A percentile compares a stretch with the other conserved stretches of the same genome.
These are phyloP conservation scores for Trypanosoma vivax DNA, from an alignment of 208 protist genomes.

Conservation along the genomic window DNA sequence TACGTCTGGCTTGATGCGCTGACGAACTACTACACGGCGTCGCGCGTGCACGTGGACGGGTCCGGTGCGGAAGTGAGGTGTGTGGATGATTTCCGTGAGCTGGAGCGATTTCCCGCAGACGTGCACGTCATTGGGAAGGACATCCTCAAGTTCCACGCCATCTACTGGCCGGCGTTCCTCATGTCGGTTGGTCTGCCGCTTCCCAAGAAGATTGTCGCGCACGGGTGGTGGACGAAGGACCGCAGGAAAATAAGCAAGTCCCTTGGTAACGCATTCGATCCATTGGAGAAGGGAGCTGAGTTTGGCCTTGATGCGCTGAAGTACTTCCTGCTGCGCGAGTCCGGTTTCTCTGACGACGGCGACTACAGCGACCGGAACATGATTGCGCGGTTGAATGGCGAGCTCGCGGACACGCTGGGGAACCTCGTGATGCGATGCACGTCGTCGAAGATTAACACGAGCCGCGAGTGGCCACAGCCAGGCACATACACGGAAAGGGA, in stretches of 20 bases:
- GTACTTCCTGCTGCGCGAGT: slow-evolving; percentile 95
- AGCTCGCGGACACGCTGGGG: slow-evolving; percentile 92
- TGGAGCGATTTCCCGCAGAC: slow-evolving; percentile 75
- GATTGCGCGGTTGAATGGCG: slow-evolving; percentile 76
- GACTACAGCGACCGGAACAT: slow-evolving; percentile 92
- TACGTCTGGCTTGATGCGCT: slow-evolving; percentile 99
- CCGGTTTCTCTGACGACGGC: slow-evolving; percentile 89
- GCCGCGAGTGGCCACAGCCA: slow-evolving; percentile 57
- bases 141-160: slow-evolving; percentile 98
- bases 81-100: slow-evolving; percentile 27
- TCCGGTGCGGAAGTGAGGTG: slow-evolving; percentile 34
- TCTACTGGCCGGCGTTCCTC: slow-evolving; percentile 99
- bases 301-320: slow-evolving; percentile 89
- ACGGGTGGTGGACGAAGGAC: slow-evolving; percentile 95
- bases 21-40: slow-evolving; percentile 97
- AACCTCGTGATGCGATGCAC: slow-evolving; percentile 89
- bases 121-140: slow-evolving; percentile 98
- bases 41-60: slow-evolving; percentile 28
- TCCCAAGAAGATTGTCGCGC: slow-evolving; percentile 88
- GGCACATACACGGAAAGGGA: slow-evolving; percentile 63
- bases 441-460: slow-evolving; percentile 75
- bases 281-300: slow-evolving; percentile 69
- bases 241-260: slow-evolving; percentile 96
- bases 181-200: slow-evolving; percentile 90
- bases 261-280: slow-evolving; percentile 96